These are phyloP conservation scores for Ustilago tritici DNA, from an alignment of 1,284 basidiomycete genomes.

Conservation along the genomic window DNA sequence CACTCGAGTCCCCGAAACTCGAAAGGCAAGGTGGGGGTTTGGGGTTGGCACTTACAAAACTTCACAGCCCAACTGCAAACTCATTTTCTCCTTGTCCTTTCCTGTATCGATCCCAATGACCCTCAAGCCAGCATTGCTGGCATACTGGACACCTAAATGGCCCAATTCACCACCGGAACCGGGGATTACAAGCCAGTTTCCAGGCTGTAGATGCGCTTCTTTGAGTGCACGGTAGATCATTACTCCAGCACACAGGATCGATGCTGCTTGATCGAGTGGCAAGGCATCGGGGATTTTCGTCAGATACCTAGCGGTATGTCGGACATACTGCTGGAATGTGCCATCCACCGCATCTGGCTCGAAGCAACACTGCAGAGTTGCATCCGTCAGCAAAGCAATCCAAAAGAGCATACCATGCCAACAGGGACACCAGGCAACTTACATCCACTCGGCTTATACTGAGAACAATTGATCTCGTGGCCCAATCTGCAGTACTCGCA, in stretches of 20 bases:
- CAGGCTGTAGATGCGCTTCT: constrained; percentile 76
- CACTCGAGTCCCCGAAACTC: no score
- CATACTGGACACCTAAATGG: no score
- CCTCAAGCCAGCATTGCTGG: constrained; percentile 74
- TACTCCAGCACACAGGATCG: constrained; percentile 82
- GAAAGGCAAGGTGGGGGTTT: neutral
- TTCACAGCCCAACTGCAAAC: constrained; percentile 79
- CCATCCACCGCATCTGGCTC: constrained; percentile 75
- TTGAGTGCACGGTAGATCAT: constrained; percentile 88
- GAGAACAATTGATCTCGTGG: constrained; percentile 76
- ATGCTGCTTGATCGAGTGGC: constrained; percentile 79
- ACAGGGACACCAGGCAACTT: constrained; percentile 8
- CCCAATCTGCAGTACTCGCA: constrained; percentile 82
- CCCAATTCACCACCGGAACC: no score
- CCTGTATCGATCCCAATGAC: constrained; percentile 85
- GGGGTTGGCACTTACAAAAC: constrained; percentile 71
- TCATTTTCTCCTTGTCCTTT: constrained; percentile 80
- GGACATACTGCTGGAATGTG: constrained; percentile 79
- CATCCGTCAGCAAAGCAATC: neutral
- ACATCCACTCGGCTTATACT: constrained; percentile 70
- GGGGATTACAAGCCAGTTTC: constrained; percentile 77
- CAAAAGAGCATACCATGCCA: no score
- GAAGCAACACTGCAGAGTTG: no score
- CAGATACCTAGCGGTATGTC: constrained; percentile 78
- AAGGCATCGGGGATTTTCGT: constrained; percentile 73